phyloP scores from a whole-genome alignment of 345 rosid species.

The Lumnitzera littorea region DNA sequence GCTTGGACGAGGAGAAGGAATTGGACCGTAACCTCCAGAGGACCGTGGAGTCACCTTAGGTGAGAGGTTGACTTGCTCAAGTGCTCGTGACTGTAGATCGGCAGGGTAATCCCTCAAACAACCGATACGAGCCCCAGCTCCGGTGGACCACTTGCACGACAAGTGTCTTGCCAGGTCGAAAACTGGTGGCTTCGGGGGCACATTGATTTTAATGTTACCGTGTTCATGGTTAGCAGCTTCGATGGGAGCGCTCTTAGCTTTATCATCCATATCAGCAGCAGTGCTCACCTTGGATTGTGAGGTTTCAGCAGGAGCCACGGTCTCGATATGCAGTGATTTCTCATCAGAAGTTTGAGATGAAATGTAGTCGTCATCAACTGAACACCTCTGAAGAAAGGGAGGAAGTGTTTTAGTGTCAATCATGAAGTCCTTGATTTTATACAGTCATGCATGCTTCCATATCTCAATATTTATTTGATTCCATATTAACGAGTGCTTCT shows the following conservation, averaged over 20 bases:
- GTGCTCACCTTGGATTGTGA: conserved; percentile 1
- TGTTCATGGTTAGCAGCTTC: conserved; percentile 9
- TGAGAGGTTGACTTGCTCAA: conserved; percentile 81
- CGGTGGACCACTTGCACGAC: conserved; percentile 66
- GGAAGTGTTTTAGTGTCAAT: background rate
- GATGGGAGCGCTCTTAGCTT: background rate
- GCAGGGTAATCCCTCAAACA: conserved; percentile 83
- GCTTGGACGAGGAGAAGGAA: conserved; percentile 90
- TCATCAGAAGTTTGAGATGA: conserved; percentile 11
- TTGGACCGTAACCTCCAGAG: conserved; percentile 40
- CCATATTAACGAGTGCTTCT: background rate
- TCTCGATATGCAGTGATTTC: conserved; percentile 11
- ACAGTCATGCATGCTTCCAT: background rate
- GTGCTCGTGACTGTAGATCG: conserved; percentile 59
- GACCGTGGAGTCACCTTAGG: conserved; percentile 48
- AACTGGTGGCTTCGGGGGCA: conserved; percentile 1
- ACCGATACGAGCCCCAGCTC: conserved; percentile 79
- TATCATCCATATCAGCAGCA: conserved; percentile 1
- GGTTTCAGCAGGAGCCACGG: conserved; percentile 5
- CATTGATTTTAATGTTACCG: background rate
- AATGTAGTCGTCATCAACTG: conserved; percentile 62
- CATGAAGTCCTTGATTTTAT: too few relatives aligned
- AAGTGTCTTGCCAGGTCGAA: conserved; percentile 26
- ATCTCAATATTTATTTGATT: background rate
- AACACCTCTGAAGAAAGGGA: conserved; percentile 37